Base-by-base conservation (phyloP, 208 protist species). In the Histomonas meleagridis region DNA sequence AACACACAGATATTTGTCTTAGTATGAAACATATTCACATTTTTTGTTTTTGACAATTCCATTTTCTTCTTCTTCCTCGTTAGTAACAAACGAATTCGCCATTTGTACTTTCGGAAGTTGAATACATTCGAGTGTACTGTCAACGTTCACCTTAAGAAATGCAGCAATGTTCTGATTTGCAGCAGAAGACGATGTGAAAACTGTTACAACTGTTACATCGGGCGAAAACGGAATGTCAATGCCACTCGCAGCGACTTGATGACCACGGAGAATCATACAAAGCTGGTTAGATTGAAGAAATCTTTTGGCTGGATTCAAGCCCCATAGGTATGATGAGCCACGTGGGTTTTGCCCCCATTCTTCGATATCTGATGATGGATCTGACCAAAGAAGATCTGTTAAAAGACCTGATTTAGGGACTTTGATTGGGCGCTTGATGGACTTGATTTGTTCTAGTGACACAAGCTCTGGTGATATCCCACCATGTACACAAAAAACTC, bases 161-260 rank as follows among this genome's bases (percentile, higher is more conserved):
- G n/a, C n/a, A n/a, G n/a, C n/a, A n/a, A n/a, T n/a, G n/a, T n/a
- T n/a, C 93, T 99, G 97, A n/a, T 53, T n/a, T 94, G 97, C 99
- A 94, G 99, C 99, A 95, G 99, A 99, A 35, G 98, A 98, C 0
- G 99, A 98, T 7, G 96, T 98, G 94, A 99, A 99, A 16, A 99
- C 94, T 0, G 98, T 99, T 32, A 99, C 97, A 70, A 99, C 95
- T 92, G 97, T 96, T 32, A 98, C 94, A 18, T 76, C 65, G 91
- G 99, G 97, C 5, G 98, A 97, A 92, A 99, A 99, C 9, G 65
- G 65, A 94, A 99, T 99, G 92, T 99, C 97, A 93, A 99, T 96
- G 16, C 95, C 95, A 90, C 96, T 94, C 92, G 49, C 28, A 14
- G 53, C 72, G 0, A 98, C 96, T 94, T 99, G 98, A 94, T 99